Base-by-base conservation (phyloP, 2,329 filamentous ascomycete genomes). In the Coniochaeta prunicola region DNA sequence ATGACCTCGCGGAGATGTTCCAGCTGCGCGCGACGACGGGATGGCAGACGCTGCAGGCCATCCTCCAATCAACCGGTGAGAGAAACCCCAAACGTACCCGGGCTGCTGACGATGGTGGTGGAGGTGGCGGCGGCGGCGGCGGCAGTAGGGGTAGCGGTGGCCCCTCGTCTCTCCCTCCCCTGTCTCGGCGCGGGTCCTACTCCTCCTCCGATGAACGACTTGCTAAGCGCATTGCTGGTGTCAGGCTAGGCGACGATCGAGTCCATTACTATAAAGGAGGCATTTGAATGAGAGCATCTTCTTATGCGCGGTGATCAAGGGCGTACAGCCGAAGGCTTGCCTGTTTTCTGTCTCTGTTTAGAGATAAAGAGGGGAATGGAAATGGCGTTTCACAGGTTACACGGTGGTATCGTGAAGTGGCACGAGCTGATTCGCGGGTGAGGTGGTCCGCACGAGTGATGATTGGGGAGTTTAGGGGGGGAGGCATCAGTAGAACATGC, bases 21-120 rank as follows among this genome's bases (percentile, higher is more conserved):
- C 88, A 94, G 71, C 83, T 99, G 66, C 85, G 92, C 74, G 88
- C 91, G 67, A 92, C 89, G 67, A 83, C 88, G 70, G 94, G 94
- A 69, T 99, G 94, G 94, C 90, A 92, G 74, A 97, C 91, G 60
- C 82, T 99, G 70, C 83, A 93, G 76, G 88, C 90, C 74, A 96
- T 99, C 73, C 84, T 97, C 77, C 86, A 94, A 86, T 90, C 92
- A 85, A 92, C 91, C 83, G 91, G 92, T 96, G 92, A 96, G 90
- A 88, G 88, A 85, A 85, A 88, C 84, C 87, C 87, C 75, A 96
- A 94, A 82, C 89, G 85, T 71, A 74, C 71, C 70, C 77, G 76
- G 69, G 71, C 73, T 70, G 74, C 66, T 65, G 67, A 70, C 63
- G 67, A 61, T 65, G 64, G 66, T 61, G 59, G 55, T 58, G 19